A percentile compares a stretch with the other conserved stretches of the same genome.
Evolutionary conservation across 2,329 filamentous ascomycete genomes (phyloP).

Genomic region (Fusarium sp.): DNA sequence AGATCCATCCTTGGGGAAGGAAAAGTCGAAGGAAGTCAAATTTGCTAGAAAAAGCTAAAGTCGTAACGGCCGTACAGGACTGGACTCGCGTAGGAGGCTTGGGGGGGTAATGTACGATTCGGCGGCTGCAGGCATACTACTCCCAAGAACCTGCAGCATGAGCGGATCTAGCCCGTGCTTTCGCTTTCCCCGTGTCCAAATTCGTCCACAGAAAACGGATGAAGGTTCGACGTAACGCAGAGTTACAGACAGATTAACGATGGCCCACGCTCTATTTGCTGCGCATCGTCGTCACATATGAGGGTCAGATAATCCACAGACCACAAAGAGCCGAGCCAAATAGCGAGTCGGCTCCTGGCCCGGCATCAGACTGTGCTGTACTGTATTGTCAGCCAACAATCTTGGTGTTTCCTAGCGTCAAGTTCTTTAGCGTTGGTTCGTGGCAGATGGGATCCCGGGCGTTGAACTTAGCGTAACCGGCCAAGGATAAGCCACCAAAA

Average conservation of each 20-base stretch:
- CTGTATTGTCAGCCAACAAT: conserved; percentile 22
- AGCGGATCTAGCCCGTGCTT: conserved; percentile 38
- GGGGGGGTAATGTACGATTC: conserved; percentile 39
- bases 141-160: conserved; percentile 20
- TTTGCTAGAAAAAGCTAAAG: conserved; percentile 21
- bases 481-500: conserved; percentile 33
- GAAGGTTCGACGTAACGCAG: conserved; percentile 29
- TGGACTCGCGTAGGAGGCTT: conserved; percentile 17
- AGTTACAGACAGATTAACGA: conserved; percentile 25
- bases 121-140: conserved; percentile 19
- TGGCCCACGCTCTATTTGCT: conserved; percentile 27
- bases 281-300: conserved; percentile 33
- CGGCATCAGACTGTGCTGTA: conserved; percentile 23
- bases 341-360: conserved; percentile 34
- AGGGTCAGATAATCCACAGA: conserved; percentile 20
- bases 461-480: conserved; percentile 37
- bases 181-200: conserved; percentile 30
- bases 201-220: conserved; percentile 26
- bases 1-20: conserved; percentile 39
- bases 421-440: conserved; percentile 1
- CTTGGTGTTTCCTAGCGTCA: conserved; percentile 30
- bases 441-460: conserved; percentile 27
- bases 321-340: conserved; percentile 2
- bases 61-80: conserved; percentile 2
- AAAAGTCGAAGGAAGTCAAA: conserved; percentile 21